Conservation (phyloP, 441 rosid species). For the Macaranga tanarius region DNA sequence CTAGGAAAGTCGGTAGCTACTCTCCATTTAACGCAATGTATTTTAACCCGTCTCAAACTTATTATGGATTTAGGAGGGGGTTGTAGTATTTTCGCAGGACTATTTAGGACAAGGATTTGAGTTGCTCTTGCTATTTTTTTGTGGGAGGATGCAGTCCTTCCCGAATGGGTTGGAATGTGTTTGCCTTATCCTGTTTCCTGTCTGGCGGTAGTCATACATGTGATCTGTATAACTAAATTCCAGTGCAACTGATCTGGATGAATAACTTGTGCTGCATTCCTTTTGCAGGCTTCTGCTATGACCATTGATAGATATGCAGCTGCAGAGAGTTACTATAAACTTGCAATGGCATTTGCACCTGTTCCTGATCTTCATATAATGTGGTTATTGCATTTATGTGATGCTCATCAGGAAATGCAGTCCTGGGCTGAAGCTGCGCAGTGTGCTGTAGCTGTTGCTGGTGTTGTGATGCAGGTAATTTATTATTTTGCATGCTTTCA, state of each 20-base stretch:
- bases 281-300: constrained; percentile 72
- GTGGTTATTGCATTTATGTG: constrained; percentile 99
- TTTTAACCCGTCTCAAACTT: not conserved
- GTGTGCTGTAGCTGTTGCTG: constrained; percentile 99
- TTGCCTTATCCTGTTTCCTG: constrained; percentile 1
- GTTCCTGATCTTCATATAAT: constrained; percentile 99
- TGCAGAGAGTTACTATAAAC: constrained; percentile 97
- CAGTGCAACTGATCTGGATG: constrained; percentile 8
- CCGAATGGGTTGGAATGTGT: constrained; percentile 1
- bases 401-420: constrained; percentile 99
- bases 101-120: not conserved
- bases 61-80: not conserved
- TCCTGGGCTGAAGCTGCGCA: constrained; percentile 99
- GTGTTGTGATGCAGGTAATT: constrained; percentile 98
- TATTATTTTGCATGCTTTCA: constrained; percentile 7
- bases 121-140: not conserved
- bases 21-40: not conserved
- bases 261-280: constrained; percentile 25
- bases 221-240: not conserved
- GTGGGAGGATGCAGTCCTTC: not conserved
- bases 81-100: not conserved
- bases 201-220: constrained; percentile 11
- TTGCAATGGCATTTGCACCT: constrained; percentile 98
- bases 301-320: constrained; percentile 93
- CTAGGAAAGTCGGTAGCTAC: not conserved